phyloP scores from a whole-genome alignment of 2,329 filamentous ascomycete genomes.

The Hymenoscyphus albidus region DNA sequence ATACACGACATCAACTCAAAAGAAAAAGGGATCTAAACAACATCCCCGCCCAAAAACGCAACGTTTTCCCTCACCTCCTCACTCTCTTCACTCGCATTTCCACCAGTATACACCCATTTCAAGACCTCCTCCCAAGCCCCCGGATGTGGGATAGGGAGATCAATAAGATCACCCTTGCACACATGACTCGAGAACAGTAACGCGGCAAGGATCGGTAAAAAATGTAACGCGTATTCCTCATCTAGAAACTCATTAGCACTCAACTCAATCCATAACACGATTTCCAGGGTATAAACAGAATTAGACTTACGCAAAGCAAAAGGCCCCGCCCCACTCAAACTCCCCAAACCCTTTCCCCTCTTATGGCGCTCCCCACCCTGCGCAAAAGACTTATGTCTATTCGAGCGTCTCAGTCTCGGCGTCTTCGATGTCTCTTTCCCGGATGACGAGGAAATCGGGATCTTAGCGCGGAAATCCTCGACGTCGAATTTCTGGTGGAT shows the following conservation, averaged over 20 bases:
- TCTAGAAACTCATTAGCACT: slow-evolving; percentile 36
- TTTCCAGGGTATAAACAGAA: not conserved
- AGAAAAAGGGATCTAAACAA: not conserved
- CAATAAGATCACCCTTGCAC: slow-evolving; percentile 49
- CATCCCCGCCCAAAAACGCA: slow-evolving; percentile 47
- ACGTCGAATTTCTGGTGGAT: slow-evolving; percentile 50
- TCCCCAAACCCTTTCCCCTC: not conserved
- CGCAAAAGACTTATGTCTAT: slow-evolving; percentile 20
- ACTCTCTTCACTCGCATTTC: slow-evolving; percentile 39
- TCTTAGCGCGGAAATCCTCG: slow-evolving; percentile 43
- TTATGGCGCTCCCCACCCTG: slow-evolving; percentile 4
- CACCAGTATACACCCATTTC: slow-evolving; percentile 52
- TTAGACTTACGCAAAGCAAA: slow-evolving; percentile 47
- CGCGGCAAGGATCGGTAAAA: slow-evolving; percentile 51
- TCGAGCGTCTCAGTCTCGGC: slow-evolving; percentile 20
- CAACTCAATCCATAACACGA: not conserved
- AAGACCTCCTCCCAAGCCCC: slow-evolving; percentile 53
- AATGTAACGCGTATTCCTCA: slow-evolving; percentile 44
- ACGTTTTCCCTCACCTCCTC: slow-evolving; percentile 50
- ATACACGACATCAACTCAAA: too few species aligned
- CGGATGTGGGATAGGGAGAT: slow-evolving; percentile 55
- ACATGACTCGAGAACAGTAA: slow-evolving; percentile 53
- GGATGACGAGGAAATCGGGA: slow-evolving; percentile 25
- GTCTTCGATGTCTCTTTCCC: not conserved
- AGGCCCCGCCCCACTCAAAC: slow-evolving; percentile 24